Conservation (phyloP, 352 stramenopile genomes). For the Globisporangium middletonii region DNA sequence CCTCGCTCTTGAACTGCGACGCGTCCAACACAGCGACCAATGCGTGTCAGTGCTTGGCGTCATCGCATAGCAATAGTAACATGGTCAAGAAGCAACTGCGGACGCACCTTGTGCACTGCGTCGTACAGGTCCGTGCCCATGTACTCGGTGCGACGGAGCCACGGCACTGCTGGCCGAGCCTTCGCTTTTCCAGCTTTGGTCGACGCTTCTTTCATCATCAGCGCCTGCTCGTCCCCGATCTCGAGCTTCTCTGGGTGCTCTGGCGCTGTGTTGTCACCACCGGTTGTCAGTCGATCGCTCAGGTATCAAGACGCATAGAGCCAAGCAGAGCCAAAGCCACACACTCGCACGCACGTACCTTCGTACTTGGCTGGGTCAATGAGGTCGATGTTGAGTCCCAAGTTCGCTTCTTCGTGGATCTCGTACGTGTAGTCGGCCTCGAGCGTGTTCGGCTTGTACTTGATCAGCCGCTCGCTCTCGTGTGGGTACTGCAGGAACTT, state of each 20-base stretch:
- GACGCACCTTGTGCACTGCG: conserved; percentile 61
- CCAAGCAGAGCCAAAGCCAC: not conserved
- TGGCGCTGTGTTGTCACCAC: conserved; percentile 26
- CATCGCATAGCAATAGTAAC: not conserved
- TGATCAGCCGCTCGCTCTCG: conserved; percentile 71
- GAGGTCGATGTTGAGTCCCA: conserved; percentile 75
- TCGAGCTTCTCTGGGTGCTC: conserved; percentile 43
- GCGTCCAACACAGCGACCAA: not conserved
- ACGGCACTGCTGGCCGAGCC: conserved; percentile 64
- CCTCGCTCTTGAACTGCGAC: conserved; percentile 71
- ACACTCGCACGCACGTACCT: conserved; percentile 22
- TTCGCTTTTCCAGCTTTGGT: conserved; percentile 51
- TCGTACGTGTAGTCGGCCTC: conserved; percentile 85
- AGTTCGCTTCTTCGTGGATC: conserved; percentile 76
- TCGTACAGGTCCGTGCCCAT: conserved; percentile 86
- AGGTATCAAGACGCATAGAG: not conserved
- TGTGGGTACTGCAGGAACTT: conserved; percentile 85
- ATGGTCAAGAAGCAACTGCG: not conserved
- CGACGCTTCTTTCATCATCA: conserved; percentile 78
- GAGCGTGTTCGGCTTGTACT: conserved; percentile 84
- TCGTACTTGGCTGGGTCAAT: conserved; percentile 85
- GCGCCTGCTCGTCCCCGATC: conserved; percentile 62
- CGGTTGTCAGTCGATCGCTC: not conserved
- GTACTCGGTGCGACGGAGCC: conserved; percentile 79
- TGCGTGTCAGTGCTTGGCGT: not conserved